phyloP scores from a whole-genome alignment of 2,329 filamentous ascomycete genomes.

The Alternaria panax region DNA sequence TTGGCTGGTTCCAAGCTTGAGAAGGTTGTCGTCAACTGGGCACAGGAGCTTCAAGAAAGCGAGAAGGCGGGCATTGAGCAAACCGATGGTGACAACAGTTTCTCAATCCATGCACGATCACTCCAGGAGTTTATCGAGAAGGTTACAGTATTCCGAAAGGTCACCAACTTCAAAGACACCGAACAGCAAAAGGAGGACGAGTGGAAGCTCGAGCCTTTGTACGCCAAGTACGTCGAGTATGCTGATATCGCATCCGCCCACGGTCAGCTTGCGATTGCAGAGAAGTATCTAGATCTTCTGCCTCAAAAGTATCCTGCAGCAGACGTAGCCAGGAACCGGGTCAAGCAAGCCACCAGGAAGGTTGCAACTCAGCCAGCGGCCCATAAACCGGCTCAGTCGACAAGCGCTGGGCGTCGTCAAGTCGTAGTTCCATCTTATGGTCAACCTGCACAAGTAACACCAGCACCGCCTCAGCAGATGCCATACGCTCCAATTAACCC shows the following conservation, averaged over 20 bases:
- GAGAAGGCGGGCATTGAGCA: slow-evolving; percentile 78
- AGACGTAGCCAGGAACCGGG: slow-evolving; percentile 83
- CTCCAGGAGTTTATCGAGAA: slow-evolving; percentile 97
- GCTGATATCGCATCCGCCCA: slow-evolving; percentile 92
- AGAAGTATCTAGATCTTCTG: slow-evolving; percentile 89
- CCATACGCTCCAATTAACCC: slow-evolving; percentile 38
- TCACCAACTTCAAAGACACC: slow-evolving; percentile 86
- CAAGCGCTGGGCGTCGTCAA: slow-evolving; percentile 42
- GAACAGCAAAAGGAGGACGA: slow-evolving; percentile 75
- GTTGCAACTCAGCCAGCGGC: slow-evolving; percentile 52
- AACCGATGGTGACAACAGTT: slow-evolving; percentile 76
- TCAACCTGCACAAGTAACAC: slow-evolving; percentile 20
- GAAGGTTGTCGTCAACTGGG: slow-evolving; percentile 96
- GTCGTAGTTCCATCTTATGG: slow-evolving; percentile 49
- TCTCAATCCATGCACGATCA: slow-evolving; percentile 87
- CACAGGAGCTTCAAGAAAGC: slow-evolving; percentile 83
- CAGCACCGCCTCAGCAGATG: slow-evolving; percentile 28
- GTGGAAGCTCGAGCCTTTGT: slow-evolving; percentile 89
- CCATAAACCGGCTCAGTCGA: slow-evolving; percentile 51
- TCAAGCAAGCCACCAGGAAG: slow-evolving; percentile 82
- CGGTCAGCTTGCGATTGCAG: slow-evolving; percentile 83
- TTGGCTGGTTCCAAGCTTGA: slow-evolving; percentile 94
- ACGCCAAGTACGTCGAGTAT: slow-evolving; percentile 96
- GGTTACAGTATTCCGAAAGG: slow-evolving; percentile 93
- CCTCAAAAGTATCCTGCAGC: slow-evolving; percentile 84